phyloP scores from a whole-genome alignment of 192 early-diverging fungal genomes.

The Coemansia sp. region DNA sequence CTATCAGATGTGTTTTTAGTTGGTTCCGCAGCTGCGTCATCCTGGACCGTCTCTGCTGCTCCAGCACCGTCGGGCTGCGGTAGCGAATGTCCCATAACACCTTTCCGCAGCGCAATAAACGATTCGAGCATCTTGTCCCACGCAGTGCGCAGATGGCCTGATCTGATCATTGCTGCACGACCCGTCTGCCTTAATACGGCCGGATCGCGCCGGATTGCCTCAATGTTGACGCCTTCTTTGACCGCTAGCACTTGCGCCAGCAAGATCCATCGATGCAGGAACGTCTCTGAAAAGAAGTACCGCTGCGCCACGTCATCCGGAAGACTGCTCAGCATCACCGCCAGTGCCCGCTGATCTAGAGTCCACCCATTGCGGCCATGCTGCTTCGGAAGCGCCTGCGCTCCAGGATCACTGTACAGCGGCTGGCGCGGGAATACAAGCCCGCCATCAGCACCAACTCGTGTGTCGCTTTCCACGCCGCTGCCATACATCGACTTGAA shows the following conservation, averaged over 20 bases:
- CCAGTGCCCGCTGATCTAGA: conserved; percentile 43
- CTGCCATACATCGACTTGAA: background rate
- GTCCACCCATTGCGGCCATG: conserved; percentile 24
- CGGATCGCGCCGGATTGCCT: conserved; percentile 8
- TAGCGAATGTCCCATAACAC: conserved; percentile 7
- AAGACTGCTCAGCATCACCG: conserved; percentile 37
- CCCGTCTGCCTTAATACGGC: background rate
- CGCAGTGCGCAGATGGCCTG: conserved; percentile 30
- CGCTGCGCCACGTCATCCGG: conserved; percentile 44
- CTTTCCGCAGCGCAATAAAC: conserved; percentile 27
- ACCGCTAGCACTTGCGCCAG: conserved; percentile 46
- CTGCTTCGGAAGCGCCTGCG: conserved; percentile 5
- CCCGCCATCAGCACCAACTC: background rate
- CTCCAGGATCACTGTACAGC: conserved; percentile 17
- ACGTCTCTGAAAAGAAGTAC: conserved; percentile 53
- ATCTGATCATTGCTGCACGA: conserved; percentile 8
- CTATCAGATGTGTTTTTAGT: background rate
- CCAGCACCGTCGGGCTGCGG: background rate
- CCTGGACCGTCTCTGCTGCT: background rate
- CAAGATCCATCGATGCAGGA: conserved; percentile 50
- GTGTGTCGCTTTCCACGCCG: background rate
- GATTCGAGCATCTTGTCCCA: conserved; percentile 43
- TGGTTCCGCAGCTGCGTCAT: background rate
- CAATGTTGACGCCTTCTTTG: conserved; percentile 21
- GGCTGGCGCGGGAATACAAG: conserved; percentile 17